Evolutionary conservation across 2,329 filamentous ascomycete species (phyloP).

Genomic region (Aspergillus sergii): DNA sequence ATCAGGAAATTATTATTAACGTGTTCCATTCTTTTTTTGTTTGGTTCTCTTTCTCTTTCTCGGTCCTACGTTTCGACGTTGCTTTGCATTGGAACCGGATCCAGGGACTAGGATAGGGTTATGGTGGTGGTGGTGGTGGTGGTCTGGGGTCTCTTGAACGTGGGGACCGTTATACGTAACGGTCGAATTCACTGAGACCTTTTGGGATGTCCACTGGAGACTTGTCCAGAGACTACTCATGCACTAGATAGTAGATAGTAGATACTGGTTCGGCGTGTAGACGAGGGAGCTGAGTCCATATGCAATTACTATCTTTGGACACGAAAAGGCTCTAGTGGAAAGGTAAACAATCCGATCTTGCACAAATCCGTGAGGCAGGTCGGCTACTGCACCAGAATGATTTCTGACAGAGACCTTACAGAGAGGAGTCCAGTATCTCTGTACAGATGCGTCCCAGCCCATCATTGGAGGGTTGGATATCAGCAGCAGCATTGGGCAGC

Average conservation of each 20-base stretch:
- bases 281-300: background rate
- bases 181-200: background rate
- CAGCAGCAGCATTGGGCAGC: constrained; percentile 13
- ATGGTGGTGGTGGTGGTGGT: background rate
- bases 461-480: background rate
- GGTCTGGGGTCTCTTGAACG: background rate
- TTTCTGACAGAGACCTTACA: background rate
- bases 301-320: constrained; percentile 5
- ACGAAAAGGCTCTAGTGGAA: background rate
- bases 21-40: background rate
- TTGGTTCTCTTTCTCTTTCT: background rate
- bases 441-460: background rate
- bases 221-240: background rate
- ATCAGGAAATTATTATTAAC: background rate
- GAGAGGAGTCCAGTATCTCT: background rate
- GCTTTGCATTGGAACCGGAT: background rate
- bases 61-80: background rate
- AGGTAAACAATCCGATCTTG: background rate
- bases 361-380: background rate
- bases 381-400: background rate
- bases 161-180: background rate
- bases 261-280: background rate
- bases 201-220: background rate
- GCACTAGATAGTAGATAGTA: background rate
- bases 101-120: background rate